A percentile compares a stretch with the other conserved stretches of the same genome.
Conservation (phyloP, 345 rosid genomes). For the Combretum micranthum region DNA sequence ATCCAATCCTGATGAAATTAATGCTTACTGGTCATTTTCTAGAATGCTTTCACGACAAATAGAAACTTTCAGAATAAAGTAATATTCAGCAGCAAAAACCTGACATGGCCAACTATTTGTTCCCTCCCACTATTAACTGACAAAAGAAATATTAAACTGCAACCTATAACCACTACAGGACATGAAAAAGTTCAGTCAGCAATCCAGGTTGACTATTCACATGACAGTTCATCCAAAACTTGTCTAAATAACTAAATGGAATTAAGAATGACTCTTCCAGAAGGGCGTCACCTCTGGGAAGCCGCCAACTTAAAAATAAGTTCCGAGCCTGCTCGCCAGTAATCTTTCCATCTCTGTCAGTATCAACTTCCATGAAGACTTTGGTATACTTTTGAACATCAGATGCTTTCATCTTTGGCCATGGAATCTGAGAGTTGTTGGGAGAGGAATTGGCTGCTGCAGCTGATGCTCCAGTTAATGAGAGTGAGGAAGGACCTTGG, state of each 20-base stretch:
- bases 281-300: conserved; percentile 73
- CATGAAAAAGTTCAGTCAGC: too few relatives aligned
- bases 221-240: too few relatives aligned
- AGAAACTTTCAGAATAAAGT: neutral
- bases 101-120: neutral
- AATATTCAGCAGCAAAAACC: neutral
- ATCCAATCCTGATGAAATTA: too few relatives aligned
- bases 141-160: neutral
- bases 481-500: conserved; percentile 39
- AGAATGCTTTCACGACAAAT: neutral
- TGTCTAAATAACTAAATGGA: conserved; percentile 3
- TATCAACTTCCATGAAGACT: conserved; percentile 92
- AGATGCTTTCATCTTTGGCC: conserved; percentile 91
- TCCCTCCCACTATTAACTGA: neutral
- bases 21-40: too few relatives aligned
- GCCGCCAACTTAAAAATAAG: conserved; percentile 92
- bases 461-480: conserved; percentile 43
- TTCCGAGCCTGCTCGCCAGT: conserved; percentile 92
- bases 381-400: conserved; percentile 87
- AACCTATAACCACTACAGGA: too few relatives aligned
- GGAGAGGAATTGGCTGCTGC: conserved; percentile 47
- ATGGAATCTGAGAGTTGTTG: conserved; percentile 44
- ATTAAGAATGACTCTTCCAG: neutral
- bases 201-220: too few relatives aligned
- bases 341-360: conserved; percentile 90